Evolutionary conservation across 345 rosid genomes (phyloP).

Genomic region (Populus pruinosa): DNA sequence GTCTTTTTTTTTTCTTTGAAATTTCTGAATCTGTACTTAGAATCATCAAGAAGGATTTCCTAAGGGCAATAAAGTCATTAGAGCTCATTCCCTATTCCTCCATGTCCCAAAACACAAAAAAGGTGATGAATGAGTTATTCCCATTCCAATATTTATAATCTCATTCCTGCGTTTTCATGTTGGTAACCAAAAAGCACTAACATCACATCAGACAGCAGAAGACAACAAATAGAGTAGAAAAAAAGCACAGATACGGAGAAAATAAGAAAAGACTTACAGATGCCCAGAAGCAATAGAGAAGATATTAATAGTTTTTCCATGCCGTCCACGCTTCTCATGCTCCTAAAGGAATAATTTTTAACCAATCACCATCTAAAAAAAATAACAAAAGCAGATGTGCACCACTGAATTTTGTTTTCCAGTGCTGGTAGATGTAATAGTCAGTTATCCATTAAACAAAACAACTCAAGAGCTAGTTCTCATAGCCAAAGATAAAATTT

Average conservation of each 20-base stretch:
- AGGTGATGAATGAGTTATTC: no score
- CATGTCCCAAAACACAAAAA: no score
- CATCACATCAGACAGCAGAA: neutral
- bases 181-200: neutral
- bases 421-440: neutral
- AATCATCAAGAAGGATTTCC: no score
- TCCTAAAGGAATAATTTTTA: conserved; percentile 35
- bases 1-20: no score
- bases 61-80: no score
- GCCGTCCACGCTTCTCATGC: conserved; percentile 62
- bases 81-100: no score
- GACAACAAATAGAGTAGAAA: neutral
- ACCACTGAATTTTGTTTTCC: neutral
- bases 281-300: conserved; percentile 98
- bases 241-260: neutral
- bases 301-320: conserved; percentile 77
- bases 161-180: neutral
- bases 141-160: no score
- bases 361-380: conserved; percentile 7
- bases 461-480: neutral
- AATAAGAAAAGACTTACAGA: conserved; percentile 57
- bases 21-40: no score
- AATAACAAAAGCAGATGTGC: neutral
- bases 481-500: neutral
- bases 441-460: neutral